Evolutionary conservation across 257 asterid species (phyloP), one percentile per base, ranked within the genome.

Genomic region (Rauvolfia tetraphylla): DNA sequence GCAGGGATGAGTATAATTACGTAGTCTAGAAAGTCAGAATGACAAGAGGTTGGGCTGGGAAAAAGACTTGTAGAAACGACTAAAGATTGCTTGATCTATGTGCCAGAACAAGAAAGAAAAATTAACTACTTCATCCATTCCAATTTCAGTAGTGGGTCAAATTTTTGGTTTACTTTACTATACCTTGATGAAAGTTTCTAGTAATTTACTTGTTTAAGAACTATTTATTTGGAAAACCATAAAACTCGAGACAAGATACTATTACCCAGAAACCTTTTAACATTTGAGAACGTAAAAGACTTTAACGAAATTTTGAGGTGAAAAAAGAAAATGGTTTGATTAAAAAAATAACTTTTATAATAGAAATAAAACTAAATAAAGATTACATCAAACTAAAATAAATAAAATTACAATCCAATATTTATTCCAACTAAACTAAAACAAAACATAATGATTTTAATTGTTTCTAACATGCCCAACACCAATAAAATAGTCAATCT

Each of bases 1-100:
- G 69, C 56, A 33, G 38, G 76, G 75, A 56, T 23, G 69, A 53
- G 74, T 33, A 31, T 59, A 51, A 74, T 33, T 63, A 77, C 12
- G 59, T n/a, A 67, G 29, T 54, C 39, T 18, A 74, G 73, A 58
- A 62, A 31, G 71, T 36, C 63, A 62, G 46, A 73, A 67, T 34
- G 48, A 69, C 72, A 54, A 75, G 18, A 41, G 68, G 51, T 22
- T 38, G 59, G 74, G 48, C 39, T 67, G 66, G 72, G 54, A 34
- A 27, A 70, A 46, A 44, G 14, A 42, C 20, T 9, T 31, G 38
- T 39, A 66, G 34, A 36, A 34, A 29, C 7, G 14, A 9, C 15
- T 25, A 7, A 25, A 58, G 5, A 25, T 58, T 58, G 67, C 38
- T 25, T 7, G 22, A 59, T 7, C 3, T 27, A 31, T 1, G 3